Evolutionary conservation across 805 yeast genomes (phyloP).

Genomic region (Lipomyces oligophaga): DNA sequence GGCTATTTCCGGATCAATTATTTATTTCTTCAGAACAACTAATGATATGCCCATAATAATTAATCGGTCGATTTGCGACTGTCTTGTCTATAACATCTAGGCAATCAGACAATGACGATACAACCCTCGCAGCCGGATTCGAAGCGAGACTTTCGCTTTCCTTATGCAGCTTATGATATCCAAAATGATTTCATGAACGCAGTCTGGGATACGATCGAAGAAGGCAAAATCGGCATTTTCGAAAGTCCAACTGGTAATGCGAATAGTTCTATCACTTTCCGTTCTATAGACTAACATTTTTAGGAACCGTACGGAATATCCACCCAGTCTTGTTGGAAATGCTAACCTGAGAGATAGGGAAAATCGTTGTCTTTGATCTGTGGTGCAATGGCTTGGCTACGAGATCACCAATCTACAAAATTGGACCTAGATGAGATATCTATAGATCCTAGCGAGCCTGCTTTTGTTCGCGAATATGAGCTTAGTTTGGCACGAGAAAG

Average conservation of each 20-base stretch:
- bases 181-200: conserved; percentile 73
- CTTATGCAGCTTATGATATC: conserved; percentile 74
- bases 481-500: conserved; percentile 4
- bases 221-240: conserved; percentile 67
- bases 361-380: conserved; percentile 86
- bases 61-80: no score
- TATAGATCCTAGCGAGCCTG: conserved; percentile 58
- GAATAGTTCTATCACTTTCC: background rate
- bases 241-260: conserved; percentile 86
- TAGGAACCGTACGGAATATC: conserved; percentile 29
- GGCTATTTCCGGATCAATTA: no score
- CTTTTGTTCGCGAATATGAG: conserved; percentile 45
- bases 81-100: no score
- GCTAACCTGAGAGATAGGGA: conserved; percentile 43
- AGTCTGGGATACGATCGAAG: conserved; percentile 58
- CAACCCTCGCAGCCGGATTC: no score
- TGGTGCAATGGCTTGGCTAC: conserved; percentile 79
- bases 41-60: no score
- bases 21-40: no score
- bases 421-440: background rate
- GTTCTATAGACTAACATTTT: background rate
- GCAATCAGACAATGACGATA: no score
- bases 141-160: conserved; percentile 78
- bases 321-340: background rate
- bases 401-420: conserved; percentile 17